These are phyloP conservation scores for Kodamaea fukazawae DNA, from an alignment of 805 yeast species.

Conservation along the genomic window DNA sequence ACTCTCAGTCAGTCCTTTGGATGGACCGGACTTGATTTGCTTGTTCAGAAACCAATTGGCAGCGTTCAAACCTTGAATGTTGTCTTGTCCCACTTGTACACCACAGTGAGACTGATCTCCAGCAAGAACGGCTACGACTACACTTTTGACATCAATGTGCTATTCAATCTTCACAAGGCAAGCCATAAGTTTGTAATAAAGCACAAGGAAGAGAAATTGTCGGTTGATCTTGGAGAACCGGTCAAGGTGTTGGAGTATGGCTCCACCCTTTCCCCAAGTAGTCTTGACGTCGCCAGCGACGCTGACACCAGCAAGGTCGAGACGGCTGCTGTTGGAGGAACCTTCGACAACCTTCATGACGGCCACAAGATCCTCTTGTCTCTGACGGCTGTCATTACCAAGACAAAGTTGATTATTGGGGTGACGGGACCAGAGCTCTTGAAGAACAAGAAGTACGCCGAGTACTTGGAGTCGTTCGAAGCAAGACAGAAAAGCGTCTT, in stretches of 20 bases:
- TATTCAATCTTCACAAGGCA: slow-evolving; percentile 20
- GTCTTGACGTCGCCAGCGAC: not conserved
- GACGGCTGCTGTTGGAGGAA: slow-evolving; percentile 81
- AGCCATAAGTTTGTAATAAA: slow-evolving; percentile 1
- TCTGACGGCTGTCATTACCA: slow-evolving; percentile 62
- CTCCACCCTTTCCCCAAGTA: not conserved
- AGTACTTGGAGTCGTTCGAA: slow-evolving; percentile 58
- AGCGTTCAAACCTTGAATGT: slow-evolving; percentile 24
- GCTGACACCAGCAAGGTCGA: slow-evolving; percentile 1
- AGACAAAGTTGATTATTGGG: slow-evolving; percentile 65
- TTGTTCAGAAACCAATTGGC: slow-evolving; percentile 19
- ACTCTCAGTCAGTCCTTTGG: slow-evolving; percentile 1
- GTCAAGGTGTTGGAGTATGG: not conserved
- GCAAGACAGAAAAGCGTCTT: slow-evolving; percentile 47
- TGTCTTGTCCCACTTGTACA: slow-evolving; percentile 29
- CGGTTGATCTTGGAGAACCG: not conserved
- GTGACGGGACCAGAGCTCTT: slow-evolving; percentile 75
- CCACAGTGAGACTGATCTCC: slow-evolving; percentile 22
- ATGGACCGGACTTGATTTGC: slow-evolving; percentile 18
- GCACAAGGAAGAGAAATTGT: not conserved
- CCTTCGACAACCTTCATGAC: slow-evolving; percentile 94
- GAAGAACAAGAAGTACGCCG: slow-evolving; percentile 69
- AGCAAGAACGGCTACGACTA: slow-evolving; percentile 20
- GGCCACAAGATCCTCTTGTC: slow-evolving; percentile 89
- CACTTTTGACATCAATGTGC: slow-evolving; percentile 27